These are phyloP conservation scores for Ormosia semicastrata DNA, from an alignment of 306 rosid genomes.

Conservation along the genomic window DNA sequence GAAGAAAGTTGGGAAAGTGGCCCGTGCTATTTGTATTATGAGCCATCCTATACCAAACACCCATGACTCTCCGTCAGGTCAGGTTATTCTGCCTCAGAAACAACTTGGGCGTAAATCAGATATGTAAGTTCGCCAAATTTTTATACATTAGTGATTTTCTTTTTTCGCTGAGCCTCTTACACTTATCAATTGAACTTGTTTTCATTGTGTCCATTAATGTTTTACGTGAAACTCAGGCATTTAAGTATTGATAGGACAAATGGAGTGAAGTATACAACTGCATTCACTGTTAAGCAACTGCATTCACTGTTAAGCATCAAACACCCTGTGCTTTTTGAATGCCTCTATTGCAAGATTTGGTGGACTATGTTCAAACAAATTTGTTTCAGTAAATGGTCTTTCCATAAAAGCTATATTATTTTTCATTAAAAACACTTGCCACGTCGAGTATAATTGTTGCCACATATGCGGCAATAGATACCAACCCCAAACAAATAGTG, in stretches of 20 bases:
- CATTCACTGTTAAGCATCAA: background rate
- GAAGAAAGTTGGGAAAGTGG: conserved; percentile 56
- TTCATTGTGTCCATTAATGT: background rate
- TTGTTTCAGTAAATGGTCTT: background rate
- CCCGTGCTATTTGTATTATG: conserved; percentile 68
- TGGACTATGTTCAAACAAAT: background rate
- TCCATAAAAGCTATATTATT: background rate
- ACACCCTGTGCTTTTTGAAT: background rate
- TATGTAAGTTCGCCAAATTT: conserved; percentile 35
- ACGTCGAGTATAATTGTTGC: background rate
- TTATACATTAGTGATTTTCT: background rate
- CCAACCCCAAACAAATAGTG: background rate
- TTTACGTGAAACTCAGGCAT: background rate
- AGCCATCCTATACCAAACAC: conserved; percentile 64
- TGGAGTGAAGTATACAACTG: background rate
- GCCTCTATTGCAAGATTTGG: background rate
- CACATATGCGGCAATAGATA: background rate
- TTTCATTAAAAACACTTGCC: background rate
- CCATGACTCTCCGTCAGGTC: conserved; percentile 51
- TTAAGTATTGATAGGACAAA: background rate
- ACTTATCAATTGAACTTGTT: background rate
- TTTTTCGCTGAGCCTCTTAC: background rate
- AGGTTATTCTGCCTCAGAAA: conserved; percentile 64
- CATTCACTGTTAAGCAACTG: background rate
- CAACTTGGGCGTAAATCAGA: conserved; percentile 65